These are phyloP conservation scores for Fraxinus greggii DNA, from an alignment of 305 asterid species.

Conservation along the genomic window DNA sequence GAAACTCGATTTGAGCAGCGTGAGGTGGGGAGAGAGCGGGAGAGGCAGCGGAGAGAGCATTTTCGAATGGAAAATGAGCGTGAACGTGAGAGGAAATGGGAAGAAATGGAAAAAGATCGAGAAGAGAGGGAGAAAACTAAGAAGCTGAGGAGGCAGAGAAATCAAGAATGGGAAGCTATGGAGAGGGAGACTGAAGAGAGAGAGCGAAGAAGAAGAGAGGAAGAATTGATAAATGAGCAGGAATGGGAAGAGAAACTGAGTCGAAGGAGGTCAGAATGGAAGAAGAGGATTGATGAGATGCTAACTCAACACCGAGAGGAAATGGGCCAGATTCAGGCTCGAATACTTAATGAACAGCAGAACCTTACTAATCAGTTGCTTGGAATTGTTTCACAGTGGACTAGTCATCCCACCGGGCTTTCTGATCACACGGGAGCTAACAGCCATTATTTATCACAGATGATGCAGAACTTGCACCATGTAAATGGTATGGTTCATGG, in stretches of 20 bases:
- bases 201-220: slow-evolving; percentile 66
- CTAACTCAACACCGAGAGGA: slow-evolving; percentile 72
- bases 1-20: slow-evolving; percentile 70
- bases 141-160: slow-evolving; percentile 58
- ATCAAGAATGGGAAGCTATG: slow-evolving; percentile 72
- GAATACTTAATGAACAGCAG: slow-evolving; percentile 85
- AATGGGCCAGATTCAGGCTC: slow-evolving; percentile 77
- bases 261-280: slow-evolving; percentile 77
- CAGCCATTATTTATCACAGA: slow-evolving; percentile 80
- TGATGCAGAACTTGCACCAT: slow-evolving; percentile 92
- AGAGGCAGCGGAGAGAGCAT: slow-evolving; percentile 67
- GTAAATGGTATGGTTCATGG: slow-evolving; percentile 71
- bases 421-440: slow-evolving; percentile 76
- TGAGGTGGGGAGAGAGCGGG: slow-evolving; percentile 64
- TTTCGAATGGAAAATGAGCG: slow-evolving; percentile 53
- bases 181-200: slow-evolving; percentile 72
- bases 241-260: slow-evolving; percentile 79
- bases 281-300: slow-evolving; percentile 76
- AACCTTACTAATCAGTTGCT: slow-evolving; percentile 72
- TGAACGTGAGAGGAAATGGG: slow-evolving; percentile 59
- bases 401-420: slow-evolving; percentile 66
- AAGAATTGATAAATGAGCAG: slow-evolving; percentile 52
- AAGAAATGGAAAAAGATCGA: slow-evolving; percentile 59
- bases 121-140: slow-evolving; percentile 46
- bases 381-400: slow-evolving; percentile 86